Evolutionary conservation across 352 stramenopile genomes (phyloP), one percentile per base, ranked within the genome.

Genomic region (Phytophthora idaei): DNA sequence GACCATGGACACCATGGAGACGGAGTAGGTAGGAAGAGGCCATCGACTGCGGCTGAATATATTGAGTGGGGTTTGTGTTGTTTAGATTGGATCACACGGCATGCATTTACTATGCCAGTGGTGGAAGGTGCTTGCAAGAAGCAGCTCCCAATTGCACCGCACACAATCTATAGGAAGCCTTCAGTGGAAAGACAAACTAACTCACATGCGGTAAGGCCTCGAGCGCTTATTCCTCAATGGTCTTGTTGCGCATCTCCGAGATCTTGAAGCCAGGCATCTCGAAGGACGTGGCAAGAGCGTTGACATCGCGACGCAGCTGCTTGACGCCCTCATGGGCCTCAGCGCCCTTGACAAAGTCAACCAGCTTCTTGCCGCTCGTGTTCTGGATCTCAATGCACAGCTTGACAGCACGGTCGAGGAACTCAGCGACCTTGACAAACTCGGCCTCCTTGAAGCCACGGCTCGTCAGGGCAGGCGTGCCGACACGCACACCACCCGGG

Each of bases 211-310:
- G 39, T 28, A 53, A 74, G 36, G 11, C 12, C 2, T 3, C 4
- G 36, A 42, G 36, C 36, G 36, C 36, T 80, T 90, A 91, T 61
- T 80, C 78, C 51, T 90, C 74, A 45, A 91, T 82, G 56, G 67
- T 78, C 81, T 95, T 95, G 87, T 93, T 91, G 80, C 85, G 84
- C 90, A 97, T 97, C 65, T 87, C 85, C 45, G 75, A 78, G 27
- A 95, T 85, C 64, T 97, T 96, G 66, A 99, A 97, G 54, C 97
- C 97, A 60, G 97, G 97, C 96, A 99, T 99, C 68, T 95, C 90
- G 74, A 99, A 99, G 46, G 77, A 86, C 25, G 86, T 94, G 28
- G 96, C 91, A 57, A 99, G 97, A n/a, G 74, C 77, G 71, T 98
- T 97, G 14, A 99, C 95, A 37, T 98, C 89, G 32, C 85, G 67